Percentiles rank a stretch among this genome's conserved stretches.
Evolutionary conservation across 768 basidiomycete genomes (phyloP).

Genomic region (Hysterangium stoloniferum): DNA sequence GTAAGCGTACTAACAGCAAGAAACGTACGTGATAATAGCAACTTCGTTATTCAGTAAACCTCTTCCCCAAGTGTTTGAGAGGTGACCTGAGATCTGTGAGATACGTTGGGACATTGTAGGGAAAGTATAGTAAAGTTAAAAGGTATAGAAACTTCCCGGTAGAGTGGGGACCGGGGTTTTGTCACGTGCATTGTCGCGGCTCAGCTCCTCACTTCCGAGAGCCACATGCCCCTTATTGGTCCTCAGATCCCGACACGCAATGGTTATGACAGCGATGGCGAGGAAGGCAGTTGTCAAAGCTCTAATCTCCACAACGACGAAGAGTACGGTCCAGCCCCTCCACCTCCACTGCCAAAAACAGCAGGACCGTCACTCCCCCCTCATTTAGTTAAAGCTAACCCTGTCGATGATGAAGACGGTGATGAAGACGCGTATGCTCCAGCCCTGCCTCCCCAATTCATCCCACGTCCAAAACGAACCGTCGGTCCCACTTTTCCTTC

Average conservation of each 20-base stretch:
- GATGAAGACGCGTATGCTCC: constrained; percentile 69
- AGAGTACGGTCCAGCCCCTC: constrained; percentile 24
- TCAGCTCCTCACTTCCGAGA: too few species aligned
- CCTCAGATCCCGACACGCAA: constrained; percentile 47
- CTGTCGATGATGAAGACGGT: constrained; percentile 36
- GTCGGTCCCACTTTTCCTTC: constrained; percentile 48
- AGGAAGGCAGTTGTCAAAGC: constrained; percentile 11
- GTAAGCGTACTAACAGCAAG: neutral
- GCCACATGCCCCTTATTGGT: constrained; percentile 50
- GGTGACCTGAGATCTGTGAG: constrained; percentile 62
- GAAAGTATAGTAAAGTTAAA: neutral
- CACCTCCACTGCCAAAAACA: constrained; percentile 14
- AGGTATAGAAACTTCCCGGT: too few species aligned
- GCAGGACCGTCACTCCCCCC: constrained; percentile 20
- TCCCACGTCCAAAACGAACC: constrained; percentile 28
- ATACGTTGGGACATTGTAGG: constrained; percentile 36
- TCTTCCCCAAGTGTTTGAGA: constrained; percentile 40
- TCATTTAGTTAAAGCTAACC: neutral
- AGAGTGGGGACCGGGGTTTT: too few species aligned
- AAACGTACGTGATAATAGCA: constrained; percentile 62
- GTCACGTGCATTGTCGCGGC: too few species aligned
- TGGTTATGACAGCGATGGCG: constrained; percentile 4
- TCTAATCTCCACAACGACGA: constrained; percentile 28
- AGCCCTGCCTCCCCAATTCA: constrained; percentile 65
- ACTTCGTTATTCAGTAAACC: constrained; percentile 72